Base-by-base conservation (phyloP, 2,329 filamentous ascomycete genomes). In the Sarocladium kiliense region DNA sequence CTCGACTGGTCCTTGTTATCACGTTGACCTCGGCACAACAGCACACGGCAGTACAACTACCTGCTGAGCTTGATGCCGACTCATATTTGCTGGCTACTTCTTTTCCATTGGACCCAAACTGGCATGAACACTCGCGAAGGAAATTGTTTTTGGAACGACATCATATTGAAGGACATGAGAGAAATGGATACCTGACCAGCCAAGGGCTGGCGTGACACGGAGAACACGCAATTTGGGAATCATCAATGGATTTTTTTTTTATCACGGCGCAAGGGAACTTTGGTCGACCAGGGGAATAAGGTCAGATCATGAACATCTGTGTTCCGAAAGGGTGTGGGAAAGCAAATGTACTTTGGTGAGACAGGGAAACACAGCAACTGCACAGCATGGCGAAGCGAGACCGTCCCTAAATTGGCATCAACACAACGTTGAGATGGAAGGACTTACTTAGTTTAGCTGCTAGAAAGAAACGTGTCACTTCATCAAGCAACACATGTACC, bases 341-440 rank as follows among this genome's bases (percentile, higher is more conserved):
- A 27, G 27, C 44, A 49, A 27, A 32, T 49, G 44, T 49, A 32
- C 30, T 51, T 36, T 34, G 26, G n/a, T 51, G 27, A 14, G 30
- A 51, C 27, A 5, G n/a, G 3, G n/a, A 10, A 23, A 32, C 16
- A 51, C 47, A 51, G 27, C 27, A 36, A 36, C 25, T 51, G 47
- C 27, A 32, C 47, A 51, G 47, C 47, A 51, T 51, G 47, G 47
- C 47, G 19, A 51, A 32, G 47, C 47, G n/a, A 36, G 47, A 51
- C 16, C 16, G 47, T 51, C 30, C 27, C 47, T 30, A 21, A 21
- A 27, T 19, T 16, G 30, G 18, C 12, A n/a, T 7, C 12, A 25
- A 32, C 44, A n/a, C 6, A 25, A n/a, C 11, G 18, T 36, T 19
- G n/a, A 34, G 16, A 12, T 19, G 26, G 30, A 51, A 36, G 26